Base-by-base conservation (phyloP, 2,329 filamentous ascomycete species). In the Cercospora sp. region DNA sequence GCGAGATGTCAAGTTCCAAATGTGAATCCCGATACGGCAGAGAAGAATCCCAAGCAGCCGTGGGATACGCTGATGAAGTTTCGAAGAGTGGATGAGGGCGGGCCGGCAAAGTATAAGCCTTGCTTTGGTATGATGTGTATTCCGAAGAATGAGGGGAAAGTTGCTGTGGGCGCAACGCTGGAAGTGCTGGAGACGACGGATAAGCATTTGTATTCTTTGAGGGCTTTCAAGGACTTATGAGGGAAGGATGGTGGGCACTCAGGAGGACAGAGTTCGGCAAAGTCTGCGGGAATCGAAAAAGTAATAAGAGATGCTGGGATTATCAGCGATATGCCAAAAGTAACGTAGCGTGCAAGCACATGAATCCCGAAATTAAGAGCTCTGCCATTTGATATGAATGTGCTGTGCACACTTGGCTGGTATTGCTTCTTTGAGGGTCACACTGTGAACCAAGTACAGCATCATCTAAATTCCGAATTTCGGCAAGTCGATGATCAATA, bases 71-170 rank as follows among this genome's bases (percentile, higher is more conserved):
- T 90, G 64, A 86, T 88, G 82, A 85, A 85, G 73, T 89, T 88
- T 77, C 79, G 88, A 8, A 77, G 87, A 30, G 81, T 89, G 5
- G 88, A 90, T 74, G 80, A 84, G 72, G 88, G 87, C 0, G 87
- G 87, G 0, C 82, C 87, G 28, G 78, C 78, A n/a, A 89, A 83
- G 78, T 89, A 81, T 70, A 90, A 90, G 79, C 88, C 88, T 49
- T 89, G 87, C 72, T 90, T 89, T 80, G 88, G 88, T 1, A 90
- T 90, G 88, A 76, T 90, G 73, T 85, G 86, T 75, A 85, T 86
- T 63, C 87, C 88, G 16, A 81, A 84, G 68, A 81, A 80, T 53
- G 85, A 88, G 70, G 87, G 86, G 0, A 75, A 80, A 59, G 74
- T 90, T 9, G 81, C 82, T 66, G 84, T 90, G 10, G 88, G 88